These are phyloP conservation scores for Madurella mycetomatis DNA, from an alignment of 2,329 filamentous ascomycete species.

Conservation along the genomic window DNA sequence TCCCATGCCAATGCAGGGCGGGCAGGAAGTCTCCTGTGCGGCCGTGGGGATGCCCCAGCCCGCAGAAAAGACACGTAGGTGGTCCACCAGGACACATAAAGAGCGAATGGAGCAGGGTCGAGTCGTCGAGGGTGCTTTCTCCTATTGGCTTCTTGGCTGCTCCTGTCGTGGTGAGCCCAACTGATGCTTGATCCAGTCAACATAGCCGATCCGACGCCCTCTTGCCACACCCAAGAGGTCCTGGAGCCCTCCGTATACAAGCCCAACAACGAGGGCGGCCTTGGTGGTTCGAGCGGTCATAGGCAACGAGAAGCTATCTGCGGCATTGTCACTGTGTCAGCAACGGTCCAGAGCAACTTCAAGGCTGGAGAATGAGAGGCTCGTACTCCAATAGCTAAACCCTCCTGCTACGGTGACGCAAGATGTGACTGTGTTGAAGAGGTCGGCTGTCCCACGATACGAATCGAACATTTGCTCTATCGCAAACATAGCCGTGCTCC, in stretches of 20 bases:
- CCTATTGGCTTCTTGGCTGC: conserved; percentile 1
- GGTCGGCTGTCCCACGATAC: conserved; percentile 65
- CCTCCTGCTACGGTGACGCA: conserved; percentile 78
- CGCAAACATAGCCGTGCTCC: conserved; percentile 71
- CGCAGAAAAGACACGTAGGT: neutral
- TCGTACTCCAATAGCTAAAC: conserved; percentile 77
- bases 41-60: too few species aligned
- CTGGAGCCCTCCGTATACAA: conserved; percentile 76
- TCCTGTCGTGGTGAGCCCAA: conserved; percentile 9
- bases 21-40: too few species aligned
- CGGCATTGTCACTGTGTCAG: conserved; percentile 2
- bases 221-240: conserved; percentile 66
- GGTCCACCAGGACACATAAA: neutral
- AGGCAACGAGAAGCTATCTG: conserved; percentile 75
- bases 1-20: neutral
- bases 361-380: neutral
- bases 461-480: conserved; percentile 84
- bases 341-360: neutral
- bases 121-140: neutral
- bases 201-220: conserved; percentile 69
- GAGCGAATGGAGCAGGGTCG: neutral
- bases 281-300: conserved; percentile 74
- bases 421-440: conserved; percentile 75
- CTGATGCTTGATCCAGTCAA: conserved; percentile 55
- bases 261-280: conserved; percentile 71